A percentile compares a stretch with the other conserved stretches of the same genome.
Evolutionary conservation across 805 yeast genomes (phyloP).

Genomic region (Barnettozyma siamensis): DNA sequence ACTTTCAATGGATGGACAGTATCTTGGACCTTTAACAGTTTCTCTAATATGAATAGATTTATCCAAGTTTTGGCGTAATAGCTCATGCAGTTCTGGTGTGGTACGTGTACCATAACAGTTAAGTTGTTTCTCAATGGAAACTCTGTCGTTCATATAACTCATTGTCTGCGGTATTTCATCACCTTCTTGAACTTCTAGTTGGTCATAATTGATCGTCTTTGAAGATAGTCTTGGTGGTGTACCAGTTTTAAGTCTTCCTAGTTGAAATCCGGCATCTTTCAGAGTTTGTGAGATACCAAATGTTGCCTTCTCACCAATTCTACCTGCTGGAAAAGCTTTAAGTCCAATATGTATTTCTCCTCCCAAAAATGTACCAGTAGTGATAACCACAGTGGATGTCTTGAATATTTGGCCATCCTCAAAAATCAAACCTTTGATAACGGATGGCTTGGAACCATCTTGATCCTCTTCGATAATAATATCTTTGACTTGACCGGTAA

Average conservation of each 20-base stretch:
- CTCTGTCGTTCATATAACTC: conserved; percentile 73
- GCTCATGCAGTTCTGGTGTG: conserved; percentile 64
- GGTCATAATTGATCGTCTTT: conserved; percentile 60
- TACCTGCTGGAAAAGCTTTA: conserved; percentile 76
- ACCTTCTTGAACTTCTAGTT: conserved; percentile 67
- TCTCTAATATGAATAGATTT: conserved; percentile 87
- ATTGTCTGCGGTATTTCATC: conserved; percentile 85
- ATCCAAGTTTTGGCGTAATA: conserved; percentile 65
- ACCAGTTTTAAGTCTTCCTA: conserved; percentile 93
- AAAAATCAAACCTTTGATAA: conserved; percentile 66
- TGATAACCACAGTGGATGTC: conserved; percentile 69
- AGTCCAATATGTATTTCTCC: conserved; percentile 94
- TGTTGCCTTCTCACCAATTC: conserved; percentile 90
- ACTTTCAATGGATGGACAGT: conserved; percentile 95
- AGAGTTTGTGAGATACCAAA: conserved; percentile 83
- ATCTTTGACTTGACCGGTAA: conserved; percentile 81
- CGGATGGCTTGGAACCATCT: conserved; percentile 15
- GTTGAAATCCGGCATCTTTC: conserved; percentile 64
- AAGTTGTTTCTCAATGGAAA: conserved; percentile 55
- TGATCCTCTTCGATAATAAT: conserved; percentile 50
- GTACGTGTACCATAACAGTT: conserved; percentile 77
- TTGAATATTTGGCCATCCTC: conserved; percentile 57
- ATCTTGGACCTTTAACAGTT: conserved; percentile 93
- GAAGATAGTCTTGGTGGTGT: conserved; percentile 89
- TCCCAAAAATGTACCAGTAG: conserved; percentile 93